Conservation (phyloP, 495 filamentous ascomycete species). For the Penicillium paradoxum region DNA sequence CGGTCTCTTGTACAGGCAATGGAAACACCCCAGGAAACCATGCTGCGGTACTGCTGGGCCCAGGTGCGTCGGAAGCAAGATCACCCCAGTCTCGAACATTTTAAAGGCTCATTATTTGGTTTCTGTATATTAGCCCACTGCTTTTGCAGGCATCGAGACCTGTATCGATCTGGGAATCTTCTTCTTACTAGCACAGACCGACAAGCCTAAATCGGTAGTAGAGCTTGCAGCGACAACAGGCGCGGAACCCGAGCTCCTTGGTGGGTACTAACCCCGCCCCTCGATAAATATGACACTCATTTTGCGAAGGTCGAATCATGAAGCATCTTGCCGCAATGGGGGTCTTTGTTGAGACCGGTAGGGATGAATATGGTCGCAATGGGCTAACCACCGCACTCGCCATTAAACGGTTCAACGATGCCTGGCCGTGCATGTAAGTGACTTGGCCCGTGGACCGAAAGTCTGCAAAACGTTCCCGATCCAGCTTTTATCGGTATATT, state of each 20-base stretch:
- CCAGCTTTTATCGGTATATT: neutral
- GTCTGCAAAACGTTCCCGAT: no score
- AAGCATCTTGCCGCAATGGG: constrained; percentile 43
- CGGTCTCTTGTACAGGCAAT: constrained; percentile 23
- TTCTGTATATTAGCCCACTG: constrained; percentile 5
- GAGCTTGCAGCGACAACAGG: constrained; percentile 22
- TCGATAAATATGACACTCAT: neutral
- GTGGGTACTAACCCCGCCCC: constrained; percentile 3
- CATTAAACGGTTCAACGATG: constrained; percentile 15
- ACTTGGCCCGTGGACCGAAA: neutral
- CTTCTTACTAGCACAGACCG: constrained; percentile 15
- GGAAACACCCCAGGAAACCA: constrained; percentile 31
- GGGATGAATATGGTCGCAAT: constrained; percentile 35
- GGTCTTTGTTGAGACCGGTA: constrained; percentile 32
- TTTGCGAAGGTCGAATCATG: constrained; percentile 25
- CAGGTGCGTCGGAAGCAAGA: constrained; percentile 13
- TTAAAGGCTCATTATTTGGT: neutral
- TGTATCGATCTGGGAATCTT: constrained; percentile 28
- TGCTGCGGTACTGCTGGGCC: constrained; percentile 29
- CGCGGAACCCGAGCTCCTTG: constrained; percentile 24
- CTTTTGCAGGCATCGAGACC: constrained; percentile 21
- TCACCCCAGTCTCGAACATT: neutral
- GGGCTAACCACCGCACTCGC: constrained; percentile 34
- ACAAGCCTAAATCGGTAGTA: constrained; percentile 20
- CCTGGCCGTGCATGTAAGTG: constrained; percentile 14